phyloP scores from a whole-genome alignment of 768 basidiomycete species.

The Amanita polypyramis region DNA sequence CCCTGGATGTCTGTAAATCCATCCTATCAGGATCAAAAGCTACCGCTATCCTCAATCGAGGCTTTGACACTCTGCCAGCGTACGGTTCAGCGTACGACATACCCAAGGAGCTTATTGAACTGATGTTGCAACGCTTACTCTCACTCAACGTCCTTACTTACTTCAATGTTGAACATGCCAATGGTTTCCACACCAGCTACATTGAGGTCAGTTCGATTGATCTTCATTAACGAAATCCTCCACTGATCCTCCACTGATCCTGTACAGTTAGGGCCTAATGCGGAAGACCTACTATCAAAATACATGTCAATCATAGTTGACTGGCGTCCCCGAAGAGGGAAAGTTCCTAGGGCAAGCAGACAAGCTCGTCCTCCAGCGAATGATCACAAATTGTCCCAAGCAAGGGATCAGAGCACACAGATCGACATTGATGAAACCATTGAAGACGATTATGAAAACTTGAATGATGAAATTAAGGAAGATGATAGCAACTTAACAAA shows the following conservation, averaged over 20 bases:
- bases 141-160: slow-evolving; percentile 37
- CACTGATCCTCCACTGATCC: too few relatives aligned
- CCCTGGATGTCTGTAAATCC: slow-evolving; percentile 46
- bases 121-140: slow-evolving; percentile 49
- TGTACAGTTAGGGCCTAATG: slow-evolving; percentile 24
- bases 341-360: slow-evolving; percentile 14
- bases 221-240: neutral
- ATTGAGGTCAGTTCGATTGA: slow-evolving; percentile 29
- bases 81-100: slow-evolving; percentile 48
- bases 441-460: slow-evolving; percentile 19
- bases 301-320: slow-evolving; percentile 18
- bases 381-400: slow-evolving; percentile 14
- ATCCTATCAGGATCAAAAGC: slow-evolving; percentile 58
- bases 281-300: slow-evolving; percentile 18
- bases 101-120: slow-evolving; percentile 45
- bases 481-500: neutral
- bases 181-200: slow-evolving; percentile 43
- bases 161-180: slow-evolving; percentile 30
- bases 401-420: slow-evolving; percentile 17
- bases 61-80: slow-evolving; percentile 32
- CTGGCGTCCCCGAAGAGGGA: slow-evolving; percentile 22
- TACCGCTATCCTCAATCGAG: slow-evolving; percentile 32
- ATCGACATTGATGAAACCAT: slow-evolving; percentile 22
- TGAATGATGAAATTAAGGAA: slow-evolving; percentile 14
- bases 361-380: slow-evolving; percentile 12